Conservation (phyloP, 169 alveolate species). For the Cryptosporidium meleagridis region DNA sequence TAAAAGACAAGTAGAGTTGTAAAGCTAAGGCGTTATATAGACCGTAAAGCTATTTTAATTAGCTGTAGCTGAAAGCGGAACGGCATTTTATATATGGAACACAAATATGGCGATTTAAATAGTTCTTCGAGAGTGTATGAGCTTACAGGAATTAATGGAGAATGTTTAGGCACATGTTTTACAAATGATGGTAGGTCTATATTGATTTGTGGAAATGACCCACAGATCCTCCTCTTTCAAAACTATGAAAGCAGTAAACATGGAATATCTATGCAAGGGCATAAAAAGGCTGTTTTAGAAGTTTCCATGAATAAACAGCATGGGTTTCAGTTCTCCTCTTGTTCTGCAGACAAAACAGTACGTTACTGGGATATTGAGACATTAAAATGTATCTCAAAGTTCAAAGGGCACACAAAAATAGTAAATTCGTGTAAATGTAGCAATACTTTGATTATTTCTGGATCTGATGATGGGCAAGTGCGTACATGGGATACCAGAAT, state of each 20-base stretch:
- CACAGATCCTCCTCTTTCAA: constrained; percentile 23
- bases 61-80: not conserved
- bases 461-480: constrained; percentile 66
- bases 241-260: constrained; percentile 1
- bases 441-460: constrained; percentile 22
- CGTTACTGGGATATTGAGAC: constrained; percentile 55
- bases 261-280: constrained; percentile 40
- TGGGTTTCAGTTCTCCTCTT: constrained; percentile 27
- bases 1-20: too few species aligned
- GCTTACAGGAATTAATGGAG: constrained; percentile 68
- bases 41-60: not conserved
- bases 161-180: constrained; percentile 41
- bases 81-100: constrained; percentile 1
- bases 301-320: constrained; percentile 53
- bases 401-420: constrained; percentile 64
- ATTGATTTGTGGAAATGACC: constrained; percentile 56
- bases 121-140: constrained; percentile 46
- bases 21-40: not conserved
- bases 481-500: constrained; percentile 62
- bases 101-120: not conserved
- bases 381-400: constrained; percentile 28
- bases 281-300: constrained; percentile 55
- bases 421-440: constrained; percentile 39
- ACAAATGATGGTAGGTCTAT: constrained; percentile 49
- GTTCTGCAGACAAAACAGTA: constrained; percentile 72